Conservation (phyloP, 768 basidiomycete species). For the Leccinum rimulosum region DNA sequence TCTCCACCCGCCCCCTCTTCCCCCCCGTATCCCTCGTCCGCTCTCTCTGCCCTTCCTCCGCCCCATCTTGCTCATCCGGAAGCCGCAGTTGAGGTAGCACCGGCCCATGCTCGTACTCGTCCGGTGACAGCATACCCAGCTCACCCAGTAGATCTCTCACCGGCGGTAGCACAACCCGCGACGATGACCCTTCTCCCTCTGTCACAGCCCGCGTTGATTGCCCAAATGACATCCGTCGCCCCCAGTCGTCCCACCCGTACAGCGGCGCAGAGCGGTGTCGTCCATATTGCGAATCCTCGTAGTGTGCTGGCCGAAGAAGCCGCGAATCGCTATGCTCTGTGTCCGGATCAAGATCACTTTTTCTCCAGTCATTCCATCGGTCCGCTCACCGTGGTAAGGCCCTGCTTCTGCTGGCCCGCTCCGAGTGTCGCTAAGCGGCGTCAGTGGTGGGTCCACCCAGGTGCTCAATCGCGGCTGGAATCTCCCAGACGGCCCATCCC, state of each 20-base stretch:
- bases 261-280: slow-evolving; percentile 27
- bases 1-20: slow-evolving; percentile 19
- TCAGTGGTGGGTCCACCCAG: slow-evolving; percentile 14
- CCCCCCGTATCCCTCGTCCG: slow-evolving; percentile 9
- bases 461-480: slow-evolving; percentile 11
- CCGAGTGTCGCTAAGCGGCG: slow-evolving; percentile 12
- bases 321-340: slow-evolving; percentile 20
- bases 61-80: slow-evolving; percentile 18
- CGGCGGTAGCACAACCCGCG: slow-evolving; percentile 28
- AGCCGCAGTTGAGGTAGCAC: slow-evolving; percentile 29
- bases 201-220: slow-evolving; percentile 8
- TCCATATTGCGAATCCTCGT: slow-evolving; percentile 20
- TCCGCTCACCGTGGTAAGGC: slow-evolving; percentile 23
- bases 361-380: neutral
- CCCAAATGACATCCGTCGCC: slow-evolving; percentile 23
- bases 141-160: slow-evolving; percentile 26
- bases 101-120: slow-evolving; percentile 20
- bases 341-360: slow-evolving; percentile 5
- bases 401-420: slow-evolving; percentile 3
- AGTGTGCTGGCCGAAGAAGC: slow-evolving; percentile 17
- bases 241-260: slow-evolving; percentile 26
- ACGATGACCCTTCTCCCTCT: slow-evolving; percentile 17
- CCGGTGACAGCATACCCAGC: slow-evolving; percentile 18
- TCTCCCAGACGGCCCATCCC: slow-evolving; percentile 14
- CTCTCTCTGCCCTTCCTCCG: slow-evolving; percentile 16